Percentiles rank a stretch among this genome's conserved stretches.
These are phyloP conservation scores for Chloromonas sp. DNA, from an alignment of 163 green algal species.

Conservation along the genomic window DNA sequence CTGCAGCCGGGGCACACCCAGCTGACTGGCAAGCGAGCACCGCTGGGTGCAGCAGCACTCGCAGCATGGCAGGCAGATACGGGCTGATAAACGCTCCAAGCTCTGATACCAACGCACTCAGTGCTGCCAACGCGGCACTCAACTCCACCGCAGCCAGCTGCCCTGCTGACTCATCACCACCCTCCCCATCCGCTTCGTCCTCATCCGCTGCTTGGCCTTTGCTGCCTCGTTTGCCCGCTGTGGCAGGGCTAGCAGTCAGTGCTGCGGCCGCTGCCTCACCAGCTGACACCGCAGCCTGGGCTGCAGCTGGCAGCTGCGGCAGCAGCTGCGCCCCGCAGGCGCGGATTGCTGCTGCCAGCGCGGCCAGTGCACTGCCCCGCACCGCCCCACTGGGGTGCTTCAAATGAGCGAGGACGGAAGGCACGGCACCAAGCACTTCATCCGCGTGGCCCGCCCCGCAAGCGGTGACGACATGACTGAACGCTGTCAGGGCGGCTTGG, in stretches of 20 bases:
- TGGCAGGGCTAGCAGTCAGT: constrained; percentile 9
- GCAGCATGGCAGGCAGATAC: constrained; percentile 57
- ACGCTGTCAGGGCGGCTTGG: constrained; percentile 15
- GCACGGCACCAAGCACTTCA: constrained; percentile 36
- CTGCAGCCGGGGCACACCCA: background rate
- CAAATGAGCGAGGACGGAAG: constrained; percentile 31
- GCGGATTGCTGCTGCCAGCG: constrained; percentile 29
- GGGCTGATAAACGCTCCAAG: constrained; percentile 67
- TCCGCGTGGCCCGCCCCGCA: constrained; percentile 35
- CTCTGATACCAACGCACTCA: constrained; percentile 49
- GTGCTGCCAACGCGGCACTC: constrained; percentile 48
- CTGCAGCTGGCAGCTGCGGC: constrained; percentile 52
- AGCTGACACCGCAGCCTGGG: constrained; percentile 41
- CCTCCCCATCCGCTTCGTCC: constrained; percentile 7
- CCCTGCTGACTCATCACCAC: background rate
- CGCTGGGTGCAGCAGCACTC: constrained; percentile 49
- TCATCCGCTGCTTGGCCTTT: background rate
- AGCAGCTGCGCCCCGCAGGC: constrained; percentile 48
- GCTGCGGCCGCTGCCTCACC: constrained; percentile 13
- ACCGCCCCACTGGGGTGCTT: constrained; percentile 31
- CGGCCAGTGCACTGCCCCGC: constrained; percentile 53
- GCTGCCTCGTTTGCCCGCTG: constrained; percentile 1
- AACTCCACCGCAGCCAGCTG: constrained; percentile 51
- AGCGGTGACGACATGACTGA: constrained; percentile 23
- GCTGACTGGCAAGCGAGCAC: constrained; percentile 22